Base-by-base conservation (phyloP, 2,329 filamentous ascomycete species). In the Alternaria sp. region DNA sequence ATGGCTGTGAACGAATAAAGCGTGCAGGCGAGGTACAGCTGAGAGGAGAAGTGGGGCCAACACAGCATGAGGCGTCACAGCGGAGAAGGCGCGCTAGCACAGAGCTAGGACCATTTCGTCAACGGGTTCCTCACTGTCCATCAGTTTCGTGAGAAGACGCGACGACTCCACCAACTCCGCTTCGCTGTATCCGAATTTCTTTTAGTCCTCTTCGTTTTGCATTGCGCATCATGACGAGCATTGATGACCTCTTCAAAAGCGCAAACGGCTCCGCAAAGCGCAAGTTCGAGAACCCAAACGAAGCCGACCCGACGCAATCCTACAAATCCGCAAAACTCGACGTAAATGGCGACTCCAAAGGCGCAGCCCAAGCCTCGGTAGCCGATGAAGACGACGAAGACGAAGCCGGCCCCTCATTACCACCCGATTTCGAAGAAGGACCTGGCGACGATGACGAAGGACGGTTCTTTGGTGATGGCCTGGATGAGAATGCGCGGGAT, bases 391-490 rank as follows among this genome's bases (percentile, higher is more conserved):
- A 76, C 8, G 83, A 74, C 3, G 74, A 72, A 2, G 73, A 78
- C 7, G 80, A 81, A 62, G 83, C 85, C 2, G 86, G 85, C 0
- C 85, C 85, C 1, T 83, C 87, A 44, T 80, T 86, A 36, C 85
- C 79, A 8, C 76, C 87, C 14, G 86, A 87, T 64, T 83, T 86
- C 27, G 85, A 84, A 54, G 81, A 85, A 36, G 87, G 86, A 49
- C 81, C 78, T 32, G 85, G 86, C 11, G 77, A 80, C 56, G 94
- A 97, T 70, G 93, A 97, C 54, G 95, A 97, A 66, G 95, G 94
- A 1, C 90, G 95, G 11, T 99, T 99, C 83, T 99, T 97, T 71
- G 95, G 94, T 44, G 92, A 93, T 55, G 95, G 95, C 34, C 90
- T 99, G 70, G 92, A 90, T 27, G 86, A 89, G 59, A 86, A 92